Conservation (phyloP, 2,329 filamentous ascomycete genomes). For the Pseudogymnoascus sp. region DNA sequence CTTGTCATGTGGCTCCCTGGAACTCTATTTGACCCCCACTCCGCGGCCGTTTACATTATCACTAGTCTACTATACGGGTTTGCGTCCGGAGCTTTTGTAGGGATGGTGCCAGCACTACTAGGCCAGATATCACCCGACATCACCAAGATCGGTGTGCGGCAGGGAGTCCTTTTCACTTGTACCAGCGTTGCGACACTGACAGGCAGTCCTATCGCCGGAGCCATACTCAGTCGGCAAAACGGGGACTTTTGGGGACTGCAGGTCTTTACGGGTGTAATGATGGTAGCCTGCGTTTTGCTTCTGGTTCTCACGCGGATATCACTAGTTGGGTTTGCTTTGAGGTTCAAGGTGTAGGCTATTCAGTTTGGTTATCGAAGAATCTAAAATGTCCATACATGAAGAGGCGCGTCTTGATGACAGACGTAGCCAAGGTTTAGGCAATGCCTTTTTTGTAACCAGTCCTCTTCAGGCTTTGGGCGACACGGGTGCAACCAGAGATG, state of each 20-base stretch:
- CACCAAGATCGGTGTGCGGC: slow-evolving; percentile 56
- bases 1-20: slow-evolving; percentile 52
- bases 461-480: too few species aligned
- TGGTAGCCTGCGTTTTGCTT: slow-evolving; percentile 9
- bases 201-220: slow-evolving; percentile 57
- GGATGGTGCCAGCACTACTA: slow-evolving; percentile 45
- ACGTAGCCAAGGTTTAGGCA: not conserved
- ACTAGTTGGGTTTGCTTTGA: not conserved
- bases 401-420: too few species aligned
- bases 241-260: slow-evolving; percentile 46
- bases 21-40: slow-evolving; percentile 38
- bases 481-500: too few species aligned
- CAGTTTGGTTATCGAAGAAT: not conserved
- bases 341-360: not conserved
- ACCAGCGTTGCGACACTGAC: slow-evolving; percentile 54
- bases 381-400: not conserved
- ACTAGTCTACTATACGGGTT: slow-evolving; percentile 59
- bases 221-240: slow-evolving; percentile 40
- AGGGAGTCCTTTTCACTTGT: slow-evolving; percentile 54
- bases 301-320: not conserved
- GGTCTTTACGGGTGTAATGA: slow-evolving; percentile 48
- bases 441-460: not conserved
- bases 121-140: slow-evolving; percentile 57
- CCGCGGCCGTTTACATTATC: slow-evolving; percentile 34
- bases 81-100: slow-evolving; percentile 40